These are phyloP conservation scores for Limtongozyma cylindracea DNA, from an alignment of 805 yeast genomes.

Conservation along the genomic window DNA sequence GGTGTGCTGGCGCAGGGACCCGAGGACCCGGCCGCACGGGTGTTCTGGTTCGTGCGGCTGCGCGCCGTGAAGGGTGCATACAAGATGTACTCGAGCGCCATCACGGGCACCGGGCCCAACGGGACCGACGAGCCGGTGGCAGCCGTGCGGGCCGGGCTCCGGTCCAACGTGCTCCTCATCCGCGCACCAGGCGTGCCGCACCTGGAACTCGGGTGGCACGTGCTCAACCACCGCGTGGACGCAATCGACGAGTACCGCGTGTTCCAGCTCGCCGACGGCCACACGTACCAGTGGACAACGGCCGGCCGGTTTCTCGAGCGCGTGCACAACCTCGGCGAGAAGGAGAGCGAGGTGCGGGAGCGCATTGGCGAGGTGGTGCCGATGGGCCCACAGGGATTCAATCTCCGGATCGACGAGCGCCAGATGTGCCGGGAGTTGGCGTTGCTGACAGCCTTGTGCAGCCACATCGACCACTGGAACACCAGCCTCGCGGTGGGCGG, in stretches of 20 bases:
- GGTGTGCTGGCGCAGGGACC: conserved; percentile 13
- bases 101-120: conserved; percentile 15
- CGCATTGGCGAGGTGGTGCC: too few species aligned
- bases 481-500: conserved; percentile 38
- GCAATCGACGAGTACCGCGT: conserved; percentile 33
- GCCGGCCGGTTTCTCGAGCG: conserved; percentile 30
- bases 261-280: conserved; percentile 34
- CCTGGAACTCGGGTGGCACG: conserved; percentile 39
- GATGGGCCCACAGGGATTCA: conserved; percentile 28
- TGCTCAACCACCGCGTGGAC: conserved; percentile 31
- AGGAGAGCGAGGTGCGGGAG: too few species aligned
- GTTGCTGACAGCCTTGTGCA: conserved; percentile 28
- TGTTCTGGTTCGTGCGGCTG: conserved; percentile 32
- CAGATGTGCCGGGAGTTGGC: conserved; percentile 35
- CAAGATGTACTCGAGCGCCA: conserved; percentile 20
- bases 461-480: conserved; percentile 45
- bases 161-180: conserved; percentile 30
- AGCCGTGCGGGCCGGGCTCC: conserved; percentile 29
- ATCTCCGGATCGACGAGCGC: conserved; percentile 23
- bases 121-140: conserved; percentile 34
- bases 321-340: too few species aligned
- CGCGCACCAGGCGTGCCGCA: conserved; percentile 22
- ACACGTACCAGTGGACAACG: conserved; percentile 39
- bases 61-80: conserved; percentile 44
- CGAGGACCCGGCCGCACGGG: conserved; percentile 13